Percentiles rank a stretch among this genome's conserved stretches.
Evolutionary conservation across 2,329 filamentous ascomycete species (phyloP).

Genomic region (Coniochaeta prunicola): DNA sequence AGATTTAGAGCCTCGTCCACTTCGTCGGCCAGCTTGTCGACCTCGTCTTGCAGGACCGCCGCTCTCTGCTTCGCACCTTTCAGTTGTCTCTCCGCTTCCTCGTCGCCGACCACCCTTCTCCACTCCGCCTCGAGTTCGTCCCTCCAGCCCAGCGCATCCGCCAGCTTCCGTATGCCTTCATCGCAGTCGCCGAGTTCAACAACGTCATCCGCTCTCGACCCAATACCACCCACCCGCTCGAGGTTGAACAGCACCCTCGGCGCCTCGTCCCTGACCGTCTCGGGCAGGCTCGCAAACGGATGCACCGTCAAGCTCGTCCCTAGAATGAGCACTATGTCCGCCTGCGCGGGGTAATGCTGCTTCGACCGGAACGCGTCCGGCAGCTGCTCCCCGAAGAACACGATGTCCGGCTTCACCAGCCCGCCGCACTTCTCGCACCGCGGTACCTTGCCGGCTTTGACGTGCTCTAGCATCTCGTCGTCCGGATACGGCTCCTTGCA

Average conservation of each 20-base stretch:
- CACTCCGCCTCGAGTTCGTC: slow-evolving; percentile 75
- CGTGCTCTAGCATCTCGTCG: slow-evolving; percentile 63
- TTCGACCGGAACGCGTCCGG: slow-evolving; percentile 59
- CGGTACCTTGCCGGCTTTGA: slow-evolving; percentile 63
- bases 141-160: slow-evolving; percentile 74
- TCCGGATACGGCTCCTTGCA: slow-evolving; percentile 68
- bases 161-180: slow-evolving; percentile 68
- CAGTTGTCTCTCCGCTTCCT: slow-evolving; percentile 45
- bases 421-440: slow-evolving; percentile 65
- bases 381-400: slow-evolving; percentile 72
- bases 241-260: slow-evolving; percentile 84
- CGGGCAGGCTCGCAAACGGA: slow-evolving; percentile 78
- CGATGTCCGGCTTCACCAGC: slow-evolving; percentile 87
- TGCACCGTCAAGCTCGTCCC: slow-evolving; percentile 84
- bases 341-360: slow-evolving; percentile 36
- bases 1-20: slow-evolving; percentile 20
- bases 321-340: slow-evolving; percentile 66
- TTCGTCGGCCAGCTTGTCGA: slow-evolving; percentile 24
- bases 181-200: slow-evolving; percentile 79
- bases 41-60: slow-evolving; percentile 33
- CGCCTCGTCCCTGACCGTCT: slow-evolving; percentile 49
- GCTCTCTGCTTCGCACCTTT: slow-evolving; percentile 23
- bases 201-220: slow-evolving; percentile 75
- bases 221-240: slow-evolving; percentile 74
- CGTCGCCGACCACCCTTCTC: slow-evolving; percentile 58